Evolutionary conservation across 306 rosid genomes (phyloP), one percentile per base, ranked within the genome.

Genomic region (Cicer judaicum): DNA sequence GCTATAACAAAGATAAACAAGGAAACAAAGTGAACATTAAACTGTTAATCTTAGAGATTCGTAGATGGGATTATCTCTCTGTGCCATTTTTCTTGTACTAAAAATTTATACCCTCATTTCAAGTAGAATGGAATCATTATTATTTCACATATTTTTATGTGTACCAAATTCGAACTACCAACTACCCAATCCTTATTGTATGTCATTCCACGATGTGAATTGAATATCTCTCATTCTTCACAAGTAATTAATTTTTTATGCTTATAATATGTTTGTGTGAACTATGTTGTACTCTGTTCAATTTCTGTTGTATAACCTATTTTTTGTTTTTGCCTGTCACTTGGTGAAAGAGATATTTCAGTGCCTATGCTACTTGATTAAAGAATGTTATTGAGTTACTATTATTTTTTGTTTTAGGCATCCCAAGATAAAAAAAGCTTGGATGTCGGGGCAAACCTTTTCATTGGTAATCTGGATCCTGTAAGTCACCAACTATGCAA

Each of bases 401-500:
- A 29, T 67, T 11, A 53, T 73, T 15, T 54, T 44, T 78, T 66
- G 43, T 81, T 82, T 8, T 55, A 94, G 99, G 99, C 99, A 21
- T 87, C 99, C 78, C 99, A 94, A 86, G 99, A 94, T 82, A 94
- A 94, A 74, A 94, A 94, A 82, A 92, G 96, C 84, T 86, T 94
- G 91, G 99, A 92, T 73, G 98, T 94, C 40, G 98, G 97, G 21
- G 99, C 99, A 43, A 94, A 92, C 75, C 99, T 92, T 86, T 94
- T 92, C 82, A 89, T 92, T 52, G 99, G 99, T 57, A 94, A 94
- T 76, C 96, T 94, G 54, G 99, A 94, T 63, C 96, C 96, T 7
- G 98, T 94, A 81, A 87, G 97, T 81, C 54, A 72, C 78, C 74
- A 16, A 11, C 9, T 68, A 15, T 80, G 66, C 42, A 10, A 49